Base-by-base conservation (phyloP, 805 yeast species). In the Suhomyces xylopsoci region DNA sequence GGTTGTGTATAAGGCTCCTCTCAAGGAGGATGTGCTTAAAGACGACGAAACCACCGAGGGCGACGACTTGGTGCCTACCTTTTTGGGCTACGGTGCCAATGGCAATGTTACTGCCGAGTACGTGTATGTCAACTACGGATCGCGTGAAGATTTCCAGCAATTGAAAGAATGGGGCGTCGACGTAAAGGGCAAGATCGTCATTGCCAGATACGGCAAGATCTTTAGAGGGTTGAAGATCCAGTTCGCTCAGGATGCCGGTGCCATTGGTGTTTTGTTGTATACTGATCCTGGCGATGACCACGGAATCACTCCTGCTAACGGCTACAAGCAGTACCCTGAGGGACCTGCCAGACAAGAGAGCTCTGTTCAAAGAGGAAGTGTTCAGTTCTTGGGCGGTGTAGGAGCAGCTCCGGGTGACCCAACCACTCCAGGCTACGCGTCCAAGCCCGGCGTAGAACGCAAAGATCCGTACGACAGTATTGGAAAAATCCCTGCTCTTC, bases 371-470 rank as follows among this genome's bases (percentile, higher is more conserved):
- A 74, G 88, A 62, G 87, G 84, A 2, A 78, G 88, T 7, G 84
- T 81, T 0, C 82, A 77, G 54, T 82, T 73, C 55, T 73, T 83
- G 51, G 78, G 83, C 3, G 81, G 80, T n/a, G 57, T 61, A 5
- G 76, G 75, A 7, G 62, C 71, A 30, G 75, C 76, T 48, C 90
- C 91, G 0, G 92, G 92, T 10, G 93, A 87, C 62, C 92, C 92
- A 34, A 83, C 91, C 0, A 85, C 91, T 2, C 89, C 90, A 7
- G 90, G 89, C 3, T 82, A 81, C 70, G 79, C 89, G 1, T 81
- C 88, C 20, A 79, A 78, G 28, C 70, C 71, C 4, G 76, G 69
- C 28, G 70, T 56, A 20, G 71, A 63, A 26, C 68, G 77, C 51
- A 45, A 62, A 51, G 73, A 69, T 50, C 77, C 77, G 5, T 63